Evolutionary conservation across 345 rosid genomes (phyloP).

Genomic region (Citrus cavaleriei): DNA sequence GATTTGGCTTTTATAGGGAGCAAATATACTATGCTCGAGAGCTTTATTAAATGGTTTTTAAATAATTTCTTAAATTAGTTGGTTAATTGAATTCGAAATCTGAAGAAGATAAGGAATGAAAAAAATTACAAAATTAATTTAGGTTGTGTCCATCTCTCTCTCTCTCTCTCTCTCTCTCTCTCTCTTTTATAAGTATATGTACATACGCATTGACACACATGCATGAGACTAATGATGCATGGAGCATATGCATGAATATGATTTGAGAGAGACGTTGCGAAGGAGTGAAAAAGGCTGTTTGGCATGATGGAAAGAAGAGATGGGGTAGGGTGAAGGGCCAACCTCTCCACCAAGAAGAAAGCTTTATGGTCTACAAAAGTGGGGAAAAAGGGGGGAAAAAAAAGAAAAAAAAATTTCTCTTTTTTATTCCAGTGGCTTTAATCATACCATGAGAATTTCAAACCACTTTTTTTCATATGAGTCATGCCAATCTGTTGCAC

Average conservation of each 20-base stretch:
- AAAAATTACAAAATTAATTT: too few relatives aligned
- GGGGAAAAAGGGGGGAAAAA: neutral
- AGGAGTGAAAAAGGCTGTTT: neutral
- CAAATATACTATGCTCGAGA: too few relatives aligned
- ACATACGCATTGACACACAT: too few relatives aligned
- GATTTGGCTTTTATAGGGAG: too few relatives aligned
- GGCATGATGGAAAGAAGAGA: conserved; percentile 18
- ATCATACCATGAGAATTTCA: conserved; percentile 35
- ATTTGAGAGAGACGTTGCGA: neutral
- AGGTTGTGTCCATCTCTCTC: too few relatives aligned
- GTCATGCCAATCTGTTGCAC: conserved; percentile 10
- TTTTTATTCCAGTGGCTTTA: conserved; percentile 29
- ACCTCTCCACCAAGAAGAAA: conserved; percentile 17
- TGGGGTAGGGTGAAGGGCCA: conserved; percentile 25
- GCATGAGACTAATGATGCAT: neutral
- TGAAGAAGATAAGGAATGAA: too few relatives aligned
- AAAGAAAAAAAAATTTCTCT: neutral
- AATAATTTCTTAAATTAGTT: too few relatives aligned
- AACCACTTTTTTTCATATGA: conserved; percentile 13
- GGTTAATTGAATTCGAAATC: too few relatives aligned
- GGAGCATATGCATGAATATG: neutral
- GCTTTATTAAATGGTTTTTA: too few relatives aligned
- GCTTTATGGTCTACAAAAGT: conserved; percentile 28
- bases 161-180: too few relatives aligned
- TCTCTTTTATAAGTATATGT: too few relatives aligned